Base-by-base conservation (phyloP, 345 rosid genomes). In the sweet orange (Citrus sinensis) region DNA sequence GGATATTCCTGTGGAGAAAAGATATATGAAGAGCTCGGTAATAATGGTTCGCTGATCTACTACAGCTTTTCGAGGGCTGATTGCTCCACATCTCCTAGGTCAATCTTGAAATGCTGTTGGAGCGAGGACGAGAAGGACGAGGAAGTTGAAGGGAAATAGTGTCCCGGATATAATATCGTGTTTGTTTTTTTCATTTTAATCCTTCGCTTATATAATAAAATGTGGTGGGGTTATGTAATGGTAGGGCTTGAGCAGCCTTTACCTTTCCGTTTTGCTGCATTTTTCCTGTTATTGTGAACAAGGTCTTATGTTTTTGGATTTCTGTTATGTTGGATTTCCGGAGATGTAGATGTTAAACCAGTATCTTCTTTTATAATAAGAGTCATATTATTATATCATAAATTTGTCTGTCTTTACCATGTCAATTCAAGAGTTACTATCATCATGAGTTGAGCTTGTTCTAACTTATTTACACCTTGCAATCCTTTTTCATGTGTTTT, bases 101-200 rank as follows among this genome's bases (percentile, higher is more conserved):
- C 92, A 13, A 88, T 78, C 25, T 87, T 87, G 78, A 90, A 87
- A 77, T 84, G 83, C 79, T 80, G 85, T 55, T 87, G 92, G 89
- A 86, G 83, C 2, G 91, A 89, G 80, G 91, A 83, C 34, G 89
- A 87, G 83, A 84, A 82, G 80, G 89, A 84, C 56, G 83, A 83
- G 73, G 81, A 84, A 80, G 83, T 42, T 60, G 77, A 72, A 66
- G 80, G 79, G 79, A 76, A 80, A 59, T 63, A 73, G 75, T 55
- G 22, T 7, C 14, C 59, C 37, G 8, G 32, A 14, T 35, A 2
- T 32, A 37, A 0, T 72, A 4, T 35, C 55, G 42, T 70, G 20
- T 71, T 40, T 5, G 1, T 4, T 14, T 65, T 59, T 59, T 17
- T 54, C 8, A 65, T 27, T 24, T 54, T 24, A 4, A n/a, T 25